Conservation (phyloP, 139 green algal genomes). For the Chlamydomonas incerta region DNA sequence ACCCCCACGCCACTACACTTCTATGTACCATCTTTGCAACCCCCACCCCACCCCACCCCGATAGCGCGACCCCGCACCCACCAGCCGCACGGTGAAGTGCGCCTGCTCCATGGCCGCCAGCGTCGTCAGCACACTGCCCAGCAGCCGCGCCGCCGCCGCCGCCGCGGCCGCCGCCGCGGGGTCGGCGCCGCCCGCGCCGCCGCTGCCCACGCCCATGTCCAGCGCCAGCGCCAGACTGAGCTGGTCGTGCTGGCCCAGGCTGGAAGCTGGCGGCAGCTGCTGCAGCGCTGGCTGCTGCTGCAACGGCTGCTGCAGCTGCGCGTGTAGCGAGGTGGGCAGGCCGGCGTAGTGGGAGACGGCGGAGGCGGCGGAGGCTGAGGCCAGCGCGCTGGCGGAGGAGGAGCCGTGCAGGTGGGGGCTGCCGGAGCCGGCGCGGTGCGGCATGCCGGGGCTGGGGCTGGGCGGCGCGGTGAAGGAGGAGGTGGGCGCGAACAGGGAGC, state of each 20-base stretch:
- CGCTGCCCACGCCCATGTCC: neutral
- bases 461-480: neutral
- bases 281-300: no score
- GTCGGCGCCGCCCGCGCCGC: neutral
- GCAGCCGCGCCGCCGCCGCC: neutral
- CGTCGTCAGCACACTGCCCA: slow-evolving; percentile 17
- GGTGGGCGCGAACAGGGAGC: neutral
- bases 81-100: slow-evolving; percentile 5
- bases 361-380: no score
- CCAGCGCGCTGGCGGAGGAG: neutral
- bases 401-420: neutral
- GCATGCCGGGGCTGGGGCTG: neutral
- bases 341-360: neutral
- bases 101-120: slow-evolving; percentile 15
- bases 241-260: slow-evolving; percentile 21
- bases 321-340: no score
- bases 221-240: slow-evolving; percentile 22
- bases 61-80: neutral
- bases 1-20: no score
- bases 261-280: no score
- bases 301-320: no score
- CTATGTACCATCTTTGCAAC: no score
- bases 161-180: neutral
- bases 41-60: no score
- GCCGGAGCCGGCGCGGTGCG: neutral